Conservation (phyloP, 1,139 yeast genomes). For the Candida neerlandica region DNA sequence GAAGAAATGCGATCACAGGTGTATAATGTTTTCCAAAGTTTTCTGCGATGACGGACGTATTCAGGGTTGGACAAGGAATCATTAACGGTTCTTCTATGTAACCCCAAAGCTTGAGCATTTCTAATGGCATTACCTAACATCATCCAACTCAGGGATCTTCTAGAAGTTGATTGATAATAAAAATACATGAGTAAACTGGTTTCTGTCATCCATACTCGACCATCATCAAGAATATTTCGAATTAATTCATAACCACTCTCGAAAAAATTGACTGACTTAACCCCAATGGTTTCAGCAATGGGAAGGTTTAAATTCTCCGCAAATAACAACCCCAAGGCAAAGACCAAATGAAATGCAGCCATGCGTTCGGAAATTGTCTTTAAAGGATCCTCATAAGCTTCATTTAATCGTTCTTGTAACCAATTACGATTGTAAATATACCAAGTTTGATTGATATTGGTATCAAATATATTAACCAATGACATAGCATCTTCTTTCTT, state of each 20-base stretch:
- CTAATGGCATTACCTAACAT: conserved; percentile 17
- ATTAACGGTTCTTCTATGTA: conserved; percentile 17
- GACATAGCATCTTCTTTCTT: conserved; percentile 7
- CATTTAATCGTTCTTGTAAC: conserved; percentile 11
- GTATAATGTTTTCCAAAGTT: conserved; percentile 41
- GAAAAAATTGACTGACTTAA: conserved; percentile 13
- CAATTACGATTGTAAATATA: conserved; percentile 15
- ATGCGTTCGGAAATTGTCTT: conserved; percentile 14
- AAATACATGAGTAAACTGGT: conserved; percentile 37
- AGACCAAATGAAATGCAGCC: conserved; percentile 15
- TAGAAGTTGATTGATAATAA: conserved; percentile 38
- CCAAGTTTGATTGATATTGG: conserved; percentile 14
- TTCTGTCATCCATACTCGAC: conserved; percentile 42
- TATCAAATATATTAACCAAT: conserved; percentile 11
- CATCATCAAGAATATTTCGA: conserved; percentile 13
- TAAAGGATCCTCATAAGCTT: conserved; percentile 12
- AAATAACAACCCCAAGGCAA: conserved; percentile 16
- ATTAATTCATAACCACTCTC: conserved; percentile 17
- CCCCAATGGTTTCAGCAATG: conserved; percentile 8
- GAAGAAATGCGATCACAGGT: conserved; percentile 45
- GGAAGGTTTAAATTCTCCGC: conserved; percentile 15
- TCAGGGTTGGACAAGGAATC: conserved; percentile 15
- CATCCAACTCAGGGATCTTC: conserved; percentile 43
- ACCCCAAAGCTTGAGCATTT: conserved; percentile 19
- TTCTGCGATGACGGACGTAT: conserved; percentile 26